These are phyloP conservation scores for Geotrichum restrictum DNA, from an alignment of 1,139 yeast genomes.

Conservation along the genomic window DNA sequence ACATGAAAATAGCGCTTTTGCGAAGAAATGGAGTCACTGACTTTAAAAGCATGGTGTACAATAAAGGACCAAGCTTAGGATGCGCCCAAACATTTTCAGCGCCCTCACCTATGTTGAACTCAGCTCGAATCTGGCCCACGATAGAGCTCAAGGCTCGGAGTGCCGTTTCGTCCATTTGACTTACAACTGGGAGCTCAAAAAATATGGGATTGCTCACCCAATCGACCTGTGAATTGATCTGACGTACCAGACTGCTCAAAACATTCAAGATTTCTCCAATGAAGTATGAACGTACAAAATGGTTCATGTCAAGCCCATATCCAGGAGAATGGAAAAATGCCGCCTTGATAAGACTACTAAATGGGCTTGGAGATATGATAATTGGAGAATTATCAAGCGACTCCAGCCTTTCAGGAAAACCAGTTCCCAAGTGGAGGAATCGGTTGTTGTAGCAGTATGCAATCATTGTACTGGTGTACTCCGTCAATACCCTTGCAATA, in stretches of 20 bases:
- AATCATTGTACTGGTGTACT: constrained; percentile 26
- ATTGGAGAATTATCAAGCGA: constrained; percentile 9
- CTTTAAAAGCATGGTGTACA: constrained; percentile 56
- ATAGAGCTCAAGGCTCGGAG: constrained; percentile 23
- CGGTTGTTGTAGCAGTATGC: constrained; percentile 15
- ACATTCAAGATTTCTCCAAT: constrained; percentile 26
- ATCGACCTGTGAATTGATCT: constrained; percentile 21
- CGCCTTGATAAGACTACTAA: constrained; percentile 28
- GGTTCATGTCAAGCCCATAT: constrained; percentile 24
- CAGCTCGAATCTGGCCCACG: constrained; percentile 22
- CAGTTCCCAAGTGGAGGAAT: background rate
- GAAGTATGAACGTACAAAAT: constrained; percentile 25
- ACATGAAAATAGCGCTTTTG: constrained; percentile 57
- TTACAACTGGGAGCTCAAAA: constrained; percentile 25
- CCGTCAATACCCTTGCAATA: constrained; percentile 51
- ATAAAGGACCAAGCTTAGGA: constrained; percentile 15
- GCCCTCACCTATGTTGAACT: constrained; percentile 17
- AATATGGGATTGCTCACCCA: constrained; percentile 27
- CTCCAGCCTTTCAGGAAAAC: constrained; percentile 6
- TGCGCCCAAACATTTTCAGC: constrained; percentile 15
- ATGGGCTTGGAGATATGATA: constrained; percentile 20
- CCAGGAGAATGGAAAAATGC: constrained; percentile 29
- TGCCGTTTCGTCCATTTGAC: constrained; percentile 21
- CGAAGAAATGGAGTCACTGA: constrained; percentile 65
- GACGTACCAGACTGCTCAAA: constrained; percentile 22